Conservation (phyloP, 371 early-diverging fungal species). For the Mucor circinelloides region DNA sequence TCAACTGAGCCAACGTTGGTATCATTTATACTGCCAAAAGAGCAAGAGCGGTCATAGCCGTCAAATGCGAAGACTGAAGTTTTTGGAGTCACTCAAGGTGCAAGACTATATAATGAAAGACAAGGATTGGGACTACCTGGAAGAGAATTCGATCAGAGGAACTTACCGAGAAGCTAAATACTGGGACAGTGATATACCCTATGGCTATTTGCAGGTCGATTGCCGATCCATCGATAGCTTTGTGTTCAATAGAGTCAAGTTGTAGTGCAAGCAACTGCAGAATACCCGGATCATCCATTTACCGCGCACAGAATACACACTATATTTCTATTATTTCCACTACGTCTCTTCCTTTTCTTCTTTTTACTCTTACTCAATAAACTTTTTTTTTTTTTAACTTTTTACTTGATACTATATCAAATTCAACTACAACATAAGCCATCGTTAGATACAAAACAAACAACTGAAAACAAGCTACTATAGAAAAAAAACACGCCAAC, state of each 20-base stretch:
- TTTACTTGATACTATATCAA: background rate
- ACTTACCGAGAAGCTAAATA: conserved; percentile 6
- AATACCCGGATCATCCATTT: background rate
- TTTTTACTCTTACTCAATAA: background rate
- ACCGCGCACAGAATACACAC: background rate
- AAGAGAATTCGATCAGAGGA: conserved; percentile 5
- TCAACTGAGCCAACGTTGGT: background rate
- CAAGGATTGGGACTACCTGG: background rate
- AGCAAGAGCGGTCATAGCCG: background rate
- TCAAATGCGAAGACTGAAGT: background rate
- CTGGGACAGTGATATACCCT: conserved; percentile 12
- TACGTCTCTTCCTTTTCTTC: background rate
- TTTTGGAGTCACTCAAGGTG: background rate
- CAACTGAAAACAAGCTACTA: no score
- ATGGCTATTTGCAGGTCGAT: conserved; percentile 5
- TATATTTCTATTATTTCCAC: background rate
- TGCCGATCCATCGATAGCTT: background rate
- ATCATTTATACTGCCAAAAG: conserved; percentile 2
- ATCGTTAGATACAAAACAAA: background rate
- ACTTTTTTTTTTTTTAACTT: background rate
- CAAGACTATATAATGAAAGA: conserved; percentile 9
- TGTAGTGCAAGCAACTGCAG: background rate
- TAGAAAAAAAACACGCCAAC: background rate
- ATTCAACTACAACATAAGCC: background rate
- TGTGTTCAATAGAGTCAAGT: conserved; percentile 2